Base-by-base conservation (phyloP, 73 alveolate species). In the Diophrys appendiculata region DNA sequence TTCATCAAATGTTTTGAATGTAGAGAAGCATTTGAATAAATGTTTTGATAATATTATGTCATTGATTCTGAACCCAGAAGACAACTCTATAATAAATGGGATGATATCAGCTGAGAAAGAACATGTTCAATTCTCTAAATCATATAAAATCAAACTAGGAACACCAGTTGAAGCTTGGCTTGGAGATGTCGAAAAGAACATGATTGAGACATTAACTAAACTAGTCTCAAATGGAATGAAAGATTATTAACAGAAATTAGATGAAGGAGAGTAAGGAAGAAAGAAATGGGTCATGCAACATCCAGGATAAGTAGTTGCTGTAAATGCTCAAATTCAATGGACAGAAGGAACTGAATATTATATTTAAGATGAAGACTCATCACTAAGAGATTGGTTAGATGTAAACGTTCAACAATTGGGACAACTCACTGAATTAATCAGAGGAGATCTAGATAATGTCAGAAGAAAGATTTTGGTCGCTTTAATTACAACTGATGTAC, bases 81-180 rank as follows among this genome's bases (percentile, higher is more conserved):
- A 79, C 64, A n/a, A 54, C 35, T 1, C 34, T 5, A 75, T 91
- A 29, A 95, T 96, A 43, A 82, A 76, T 68, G 98, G 96, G 75
- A 96, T 98, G 98, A 93, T 90, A 28, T 89, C 98, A 31, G 97
- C 96, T 33, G 99, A 97, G 77, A 98, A 98, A 29, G 99, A 98
- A 91, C 88, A 80, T 80, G 97, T 98, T 13, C 54, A 26, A 2
- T 80, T 83, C 74, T 70, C 69, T 13, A 82, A 77, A 27, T 33
- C 87, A 8, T 65, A 72, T n/a, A 83, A 73, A 53, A 86, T 85
- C 31, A 86, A 78, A 78, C 78, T 29, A 54, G 78, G 92, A 69
- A 69, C 31, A 60, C 2, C 2, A 2, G 78, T 76, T 2, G 86
- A 81, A 27, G 43, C 28, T 25, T 65, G 81, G 83, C 76, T 88